These are phyloP conservation scores for Saccharomycopsis babjevae DNA, from an alignment of 805 yeast species.

Conservation along the genomic window DNA sequence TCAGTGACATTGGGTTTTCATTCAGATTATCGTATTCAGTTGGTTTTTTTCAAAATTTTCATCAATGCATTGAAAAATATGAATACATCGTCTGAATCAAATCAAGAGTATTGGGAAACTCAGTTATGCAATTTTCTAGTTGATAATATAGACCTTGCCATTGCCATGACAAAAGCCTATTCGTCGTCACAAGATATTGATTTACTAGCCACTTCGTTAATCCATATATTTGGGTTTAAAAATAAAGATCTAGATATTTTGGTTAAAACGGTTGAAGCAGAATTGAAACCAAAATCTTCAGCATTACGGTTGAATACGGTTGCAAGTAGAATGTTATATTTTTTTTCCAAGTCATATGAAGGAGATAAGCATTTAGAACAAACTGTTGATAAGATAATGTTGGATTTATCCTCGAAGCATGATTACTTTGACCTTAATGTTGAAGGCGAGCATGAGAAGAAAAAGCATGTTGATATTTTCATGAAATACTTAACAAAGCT, in stretches of 20 bases:
- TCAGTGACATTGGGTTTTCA: conserved; percentile 75
- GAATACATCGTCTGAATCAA: conserved; percentile 11
- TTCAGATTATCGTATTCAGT: conserved; percentile 50
- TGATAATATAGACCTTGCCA: conserved; percentile 34
- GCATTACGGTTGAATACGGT: conserved; percentile 73
- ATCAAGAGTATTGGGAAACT: conserved; percentile 21
- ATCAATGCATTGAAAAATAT: conserved; percentile 43
- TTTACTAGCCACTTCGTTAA: conserved; percentile 8
- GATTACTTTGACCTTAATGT: conserved; percentile 45
- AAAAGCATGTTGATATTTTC: conserved; percentile 33
- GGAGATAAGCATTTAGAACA: conserved; percentile 37
- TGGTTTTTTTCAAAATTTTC: conserved; percentile 70
- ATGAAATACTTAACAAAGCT: conserved; percentile 45
- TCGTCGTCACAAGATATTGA: conserved; percentile 6
- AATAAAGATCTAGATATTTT: conserved; percentile 7
- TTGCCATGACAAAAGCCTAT: conserved; percentile 26
- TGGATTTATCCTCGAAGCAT: conserved; percentile 38
- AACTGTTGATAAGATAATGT: conserved; percentile 48
- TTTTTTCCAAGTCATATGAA: conserved; percentile 57
- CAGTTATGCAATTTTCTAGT: neutral
- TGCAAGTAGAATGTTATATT: conserved; percentile 64
- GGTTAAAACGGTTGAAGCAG: conserved; percentile 14
- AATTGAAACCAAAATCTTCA: conserved; percentile 23
- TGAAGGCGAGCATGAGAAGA: neutral
- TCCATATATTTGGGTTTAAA: neutral